Conservation (phyloP, 768 basidiomycete species). For the Boletales sp. region DNA sequence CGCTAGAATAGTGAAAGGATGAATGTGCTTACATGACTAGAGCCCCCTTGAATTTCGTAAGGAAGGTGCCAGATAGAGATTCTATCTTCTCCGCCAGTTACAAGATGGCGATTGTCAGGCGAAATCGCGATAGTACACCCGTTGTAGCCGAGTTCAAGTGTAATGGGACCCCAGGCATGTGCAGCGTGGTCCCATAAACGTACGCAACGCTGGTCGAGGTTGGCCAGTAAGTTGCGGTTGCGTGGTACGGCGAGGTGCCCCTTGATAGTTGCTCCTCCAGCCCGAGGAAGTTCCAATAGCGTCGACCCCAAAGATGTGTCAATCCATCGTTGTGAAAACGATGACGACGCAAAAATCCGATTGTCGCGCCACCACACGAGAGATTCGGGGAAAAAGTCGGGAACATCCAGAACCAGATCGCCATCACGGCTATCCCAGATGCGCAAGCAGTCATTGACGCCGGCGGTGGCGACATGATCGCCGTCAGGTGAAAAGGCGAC, state of each 20-base stretch:
- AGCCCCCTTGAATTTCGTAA: neutral
- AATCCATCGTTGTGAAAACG: conserved; percentile 10
- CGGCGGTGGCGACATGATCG: conserved; percentile 9
- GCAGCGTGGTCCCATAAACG: conserved; percentile 9
- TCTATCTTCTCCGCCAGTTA: conserved; percentile 8
- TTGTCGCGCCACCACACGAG: conserved; percentile 16
- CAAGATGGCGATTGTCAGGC: conserved; percentile 3
- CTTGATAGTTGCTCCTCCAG: neutral
- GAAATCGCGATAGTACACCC: conserved; percentile 10
- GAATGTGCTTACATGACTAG: neutral
- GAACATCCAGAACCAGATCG: neutral
- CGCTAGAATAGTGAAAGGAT: neutral
- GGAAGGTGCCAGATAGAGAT: conserved; percentile 14
- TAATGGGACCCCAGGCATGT: conserved; percentile 1
- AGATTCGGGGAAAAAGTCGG: conserved; percentile 8
- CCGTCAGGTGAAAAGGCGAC: conserved; percentile 16
- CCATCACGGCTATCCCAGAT: conserved; percentile 13
- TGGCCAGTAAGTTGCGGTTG: conserved; percentile 1
- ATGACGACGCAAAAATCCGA: conserved; percentile 10
- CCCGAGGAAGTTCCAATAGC: conserved; percentile 8
- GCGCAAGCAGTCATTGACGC: conserved; percentile 4
- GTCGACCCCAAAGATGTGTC: conserved; percentile 5
- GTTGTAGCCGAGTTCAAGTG: neutral
- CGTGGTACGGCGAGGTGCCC: conserved; percentile 10
- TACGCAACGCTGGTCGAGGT: conserved; percentile 2